Conservation (phyloP, 176 grass and related monocot genomes). For the Panicum miliaceum region DNA sequence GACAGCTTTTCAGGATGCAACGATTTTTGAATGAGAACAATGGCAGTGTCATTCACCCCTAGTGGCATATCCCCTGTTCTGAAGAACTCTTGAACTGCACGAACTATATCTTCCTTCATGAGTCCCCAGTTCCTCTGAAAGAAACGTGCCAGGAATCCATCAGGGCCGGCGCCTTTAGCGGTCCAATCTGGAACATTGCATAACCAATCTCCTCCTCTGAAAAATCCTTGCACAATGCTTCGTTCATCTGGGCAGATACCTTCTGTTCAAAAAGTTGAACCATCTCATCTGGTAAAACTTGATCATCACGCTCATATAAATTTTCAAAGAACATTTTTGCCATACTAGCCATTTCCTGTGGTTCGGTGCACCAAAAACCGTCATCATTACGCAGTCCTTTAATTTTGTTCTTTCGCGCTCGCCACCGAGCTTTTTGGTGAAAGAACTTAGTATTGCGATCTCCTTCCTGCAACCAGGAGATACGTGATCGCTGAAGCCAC, state of each 20-base stretch:
- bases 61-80: not conserved
- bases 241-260: not conserved
- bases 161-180: not conserved
- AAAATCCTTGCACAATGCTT: not conserved
- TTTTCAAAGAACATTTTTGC: fast-evolving
- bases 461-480: not conserved
- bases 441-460: not conserved
- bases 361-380: fast-evolving
- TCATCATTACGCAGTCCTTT: fast-evolving
- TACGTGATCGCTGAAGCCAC: not conserved
- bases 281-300: fast-evolving
- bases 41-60: not conserved
- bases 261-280: not conserved
- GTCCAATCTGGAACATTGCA: not conserved
- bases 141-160: not conserved
- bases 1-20: not conserved
- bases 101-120: not conserved
- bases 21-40: not conserved
- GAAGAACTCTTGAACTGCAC: not conserved
- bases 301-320: not conserved
- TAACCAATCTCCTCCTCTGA: not conserved
- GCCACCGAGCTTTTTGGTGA: not conserved
- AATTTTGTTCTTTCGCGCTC: not conserved
- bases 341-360: not conserved
- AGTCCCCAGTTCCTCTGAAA: not conserved